Conservation (phyloP, 2,329 filamentous ascomycete genomes). For the Fusarium sublunatum region DNA sequence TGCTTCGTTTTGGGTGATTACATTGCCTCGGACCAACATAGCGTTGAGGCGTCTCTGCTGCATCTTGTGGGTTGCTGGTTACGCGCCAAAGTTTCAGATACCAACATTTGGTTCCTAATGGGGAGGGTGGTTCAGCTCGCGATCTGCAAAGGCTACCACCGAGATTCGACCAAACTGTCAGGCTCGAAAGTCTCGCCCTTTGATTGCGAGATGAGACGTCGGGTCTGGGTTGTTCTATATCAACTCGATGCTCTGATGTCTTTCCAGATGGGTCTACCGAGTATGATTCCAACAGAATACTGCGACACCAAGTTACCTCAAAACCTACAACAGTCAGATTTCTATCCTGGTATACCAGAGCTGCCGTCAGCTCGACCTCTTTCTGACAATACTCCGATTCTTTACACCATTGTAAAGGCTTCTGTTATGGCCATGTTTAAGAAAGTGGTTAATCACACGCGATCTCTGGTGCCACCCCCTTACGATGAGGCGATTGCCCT, state of each 20-base stretch:
- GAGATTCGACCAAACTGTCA: conserved; percentile 56
- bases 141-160: conserved; percentile 61
- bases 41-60: conserved; percentile 58
- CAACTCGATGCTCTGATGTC: conserved; percentile 60
- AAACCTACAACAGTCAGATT: conserved; percentile 39
- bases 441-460: conserved; percentile 38
- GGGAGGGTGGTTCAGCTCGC: conserved; percentile 58
- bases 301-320: conserved; percentile 38
- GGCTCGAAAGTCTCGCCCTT: conserved; percentile 52
- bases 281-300: conserved; percentile 53
- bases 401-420: conserved; percentile 48
- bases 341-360: conserved; percentile 12
- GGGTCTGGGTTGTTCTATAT: conserved; percentile 57
- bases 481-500: conserved; percentile 35
- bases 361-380: conserved; percentile 33
- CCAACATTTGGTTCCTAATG: conserved; percentile 59
- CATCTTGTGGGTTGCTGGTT: conserved; percentile 53
- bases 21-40: conserved; percentile 54
- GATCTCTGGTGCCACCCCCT: conserved; percentile 6
- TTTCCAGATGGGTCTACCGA: conserved; percentile 60
- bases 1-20: conserved; percentile 60
- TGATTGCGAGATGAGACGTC: conserved; percentile 61
- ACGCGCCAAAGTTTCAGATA: conserved; percentile 45
- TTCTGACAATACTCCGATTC: conserved; percentile 33
- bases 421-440: conserved; percentile 45